Base-by-base conservation (phyloP, 352 stramenopile species). In the Pythium insidiosum region DNA sequence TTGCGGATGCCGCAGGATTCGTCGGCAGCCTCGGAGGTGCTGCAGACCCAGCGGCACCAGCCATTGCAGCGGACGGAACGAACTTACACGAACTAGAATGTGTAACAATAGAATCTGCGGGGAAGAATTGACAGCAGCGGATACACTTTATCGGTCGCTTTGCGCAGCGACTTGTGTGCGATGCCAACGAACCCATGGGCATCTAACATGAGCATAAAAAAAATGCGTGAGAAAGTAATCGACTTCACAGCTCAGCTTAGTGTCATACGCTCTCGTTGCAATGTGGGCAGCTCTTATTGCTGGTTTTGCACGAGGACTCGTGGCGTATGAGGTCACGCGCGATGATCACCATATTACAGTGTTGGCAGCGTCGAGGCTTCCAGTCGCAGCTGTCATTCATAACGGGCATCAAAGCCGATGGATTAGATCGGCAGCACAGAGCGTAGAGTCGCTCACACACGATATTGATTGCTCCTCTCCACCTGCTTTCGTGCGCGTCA, bases 311-410 rank as follows among this genome's bases (percentile, higher is more conserved):
- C 6, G 63, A 77, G 0, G 61, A 49, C 53, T 90, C 78, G 47
- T 90, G 78, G 1, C 74, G 71, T 1, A 39, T 28, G 7, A 88
- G 47, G 36, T 88, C 75, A 4, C 73, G 63, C 13, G 69, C 65
- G 45, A 87, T 88, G 38, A 90, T 78, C 18, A 87, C 75, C 78
- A 87, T 88, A 46, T 85, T 88, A 56, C 74, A 90, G 43, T 85
- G 71, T 35, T 87, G 75, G 35, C 78, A 90, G 16, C 73, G 71
- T 52, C 74, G 80, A 0, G 78, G 78, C 36, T 82, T 80, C 78
- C 74, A 87, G 49, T 90, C 73, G 21, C 78, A 90, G 18, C 73
- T 88, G 42, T n/a, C n/a, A n/a, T n/a, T n/a, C n/a, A n/a, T n/a
- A n/a, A n/a, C n/a, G n/a, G n/a, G n/a, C n/a, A n/a, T n/a, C n/a